phyloP scores from a whole-genome alignment of 2,329 filamentous ascomycete genomes.

The Ceratocystis eucalypticola region DNA sequence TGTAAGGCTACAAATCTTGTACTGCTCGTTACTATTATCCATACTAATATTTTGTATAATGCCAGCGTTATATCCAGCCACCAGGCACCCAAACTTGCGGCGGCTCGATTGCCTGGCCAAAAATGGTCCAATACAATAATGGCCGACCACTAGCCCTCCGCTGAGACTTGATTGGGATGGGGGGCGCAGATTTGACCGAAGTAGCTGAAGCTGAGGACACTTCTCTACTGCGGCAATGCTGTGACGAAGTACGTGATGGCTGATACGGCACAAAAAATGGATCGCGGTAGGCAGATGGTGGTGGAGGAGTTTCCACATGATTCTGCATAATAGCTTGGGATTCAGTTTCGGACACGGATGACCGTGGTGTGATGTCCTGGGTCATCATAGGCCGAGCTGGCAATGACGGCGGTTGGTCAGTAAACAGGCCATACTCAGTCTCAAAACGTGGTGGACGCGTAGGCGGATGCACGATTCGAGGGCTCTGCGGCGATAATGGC shows the following conservation, averaged over 20 bases:
- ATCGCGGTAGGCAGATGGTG: slow-evolving; percentile 12
- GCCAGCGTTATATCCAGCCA: slow-evolving; percentile 13
- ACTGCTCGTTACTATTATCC: neutral
- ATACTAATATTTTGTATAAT: neutral
- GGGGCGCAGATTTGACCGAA: neutral
- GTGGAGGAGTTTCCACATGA: slow-evolving; percentile 4
- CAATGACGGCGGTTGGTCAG: neutral
- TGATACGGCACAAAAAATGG: neutral
- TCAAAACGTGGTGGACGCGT: neutral
- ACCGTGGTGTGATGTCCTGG: neutral
- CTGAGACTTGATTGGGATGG: slow-evolving; percentile 10
- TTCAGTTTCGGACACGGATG: neutral
- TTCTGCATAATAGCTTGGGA: neutral
- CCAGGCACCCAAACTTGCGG: slow-evolving; percentile 14
- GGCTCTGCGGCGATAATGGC: neutral
- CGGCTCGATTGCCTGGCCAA: slow-evolving; percentile 12
- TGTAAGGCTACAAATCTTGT: too few species aligned
- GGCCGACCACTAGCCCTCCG: slow-evolving; percentile 7
- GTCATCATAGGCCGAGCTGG: neutral
- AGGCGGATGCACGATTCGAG: neutral
- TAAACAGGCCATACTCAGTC: neutral
- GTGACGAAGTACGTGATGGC: neutral
- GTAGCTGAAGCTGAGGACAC: neutral
- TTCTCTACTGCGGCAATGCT: neutral
- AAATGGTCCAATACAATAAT: slow-evolving; percentile 15